phyloP scores from a whole-genome alignment of 75 land plant genomes.

The Pseudotsuga menziesii region DNA sequence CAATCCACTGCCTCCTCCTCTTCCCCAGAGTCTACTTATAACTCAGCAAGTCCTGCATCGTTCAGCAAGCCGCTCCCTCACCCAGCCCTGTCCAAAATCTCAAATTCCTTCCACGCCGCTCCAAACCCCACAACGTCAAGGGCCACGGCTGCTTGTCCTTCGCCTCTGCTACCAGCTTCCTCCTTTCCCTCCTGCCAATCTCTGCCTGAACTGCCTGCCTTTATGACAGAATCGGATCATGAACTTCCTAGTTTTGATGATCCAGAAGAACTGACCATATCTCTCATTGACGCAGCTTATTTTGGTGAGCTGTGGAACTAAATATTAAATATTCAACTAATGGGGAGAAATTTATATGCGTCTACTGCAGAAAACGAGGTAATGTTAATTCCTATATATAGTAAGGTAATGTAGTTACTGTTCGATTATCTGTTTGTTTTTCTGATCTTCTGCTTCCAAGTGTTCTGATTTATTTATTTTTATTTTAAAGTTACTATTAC shows the following conservation, averaged over 20 bases:
- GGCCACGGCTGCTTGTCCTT: too few species aligned
- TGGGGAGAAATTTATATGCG: too few species aligned
- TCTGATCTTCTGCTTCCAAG: too few species aligned
- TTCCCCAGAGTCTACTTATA: not conserved
- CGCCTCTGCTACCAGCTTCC: not conserved
- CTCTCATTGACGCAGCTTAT: not conserved
- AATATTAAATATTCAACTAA: not conserved
- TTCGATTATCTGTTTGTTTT: too few species aligned
- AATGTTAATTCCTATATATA: too few species aligned
- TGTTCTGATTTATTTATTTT: too few species aligned
- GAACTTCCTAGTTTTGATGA: not conserved
- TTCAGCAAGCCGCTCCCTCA: constrained; percentile 3
- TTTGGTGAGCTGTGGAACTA: constrained; percentile 5
- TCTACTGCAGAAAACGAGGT: too few species aligned
- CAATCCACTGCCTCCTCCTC: not conserved
- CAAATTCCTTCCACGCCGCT: not conserved
- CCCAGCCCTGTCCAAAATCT: not conserved
- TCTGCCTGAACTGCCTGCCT: not conserved
- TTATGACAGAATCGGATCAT: not conserved
- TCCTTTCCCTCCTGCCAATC: not conserved
- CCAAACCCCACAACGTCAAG: not conserved
- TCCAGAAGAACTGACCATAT: not conserved
- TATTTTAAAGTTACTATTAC: too few species aligned
- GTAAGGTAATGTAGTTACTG: too few species aligned
- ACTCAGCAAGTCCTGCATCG: not conserved